A percentile compares a stretch with the other conserved stretches of the same genome.
These are phyloP conservation scores for Eurotiales sp. DNA, from an alignment of 2,329 filamentous ascomycete genomes.

Conservation along the genomic window DNA sequence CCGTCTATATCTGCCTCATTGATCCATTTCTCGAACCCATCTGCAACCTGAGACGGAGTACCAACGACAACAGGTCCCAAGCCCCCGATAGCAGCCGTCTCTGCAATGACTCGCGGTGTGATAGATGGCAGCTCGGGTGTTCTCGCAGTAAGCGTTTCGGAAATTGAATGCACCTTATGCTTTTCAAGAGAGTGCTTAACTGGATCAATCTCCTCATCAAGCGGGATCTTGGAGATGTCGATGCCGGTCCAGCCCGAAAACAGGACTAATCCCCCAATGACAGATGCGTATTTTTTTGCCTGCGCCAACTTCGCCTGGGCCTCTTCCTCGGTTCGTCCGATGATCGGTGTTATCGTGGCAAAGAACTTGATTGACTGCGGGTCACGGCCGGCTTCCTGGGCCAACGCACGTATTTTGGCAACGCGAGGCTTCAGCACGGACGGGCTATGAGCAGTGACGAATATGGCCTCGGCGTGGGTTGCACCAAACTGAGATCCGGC, in stretches of 20 bases:
- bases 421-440: conserved; percentile 49
- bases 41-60: conserved; percentile 43
- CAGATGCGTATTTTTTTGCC: conserved; percentile 50
- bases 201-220: conserved; percentile 55
- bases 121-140: conserved; percentile 47
- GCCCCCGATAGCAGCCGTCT: conserved; percentile 48
- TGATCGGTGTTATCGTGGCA: conserved; percentile 48
- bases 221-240: conserved; percentile 54
- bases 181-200: conserved; percentile 54
- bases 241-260: conserved; percentile 60
- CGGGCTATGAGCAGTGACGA: conserved; percentile 55
- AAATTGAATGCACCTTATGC: conserved; percentile 48
- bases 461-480: conserved; percentile 59
- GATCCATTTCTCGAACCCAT: conserved; percentile 48
- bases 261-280: conserved; percentile 53
- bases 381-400: conserved; percentile 51
- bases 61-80: conserved; percentile 49
- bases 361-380: conserved; percentile 57
- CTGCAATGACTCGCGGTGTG: conserved; percentile 45
- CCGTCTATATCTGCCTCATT: conserved; percentile 41
- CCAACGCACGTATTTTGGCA: conserved; percentile 51
- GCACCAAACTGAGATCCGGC: conserved; percentile 57
- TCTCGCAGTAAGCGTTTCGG: conserved; percentile 49
- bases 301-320: conserved; percentile 52
- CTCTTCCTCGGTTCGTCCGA: conserved; percentile 51